These are phyloP conservation scores for Fraxinus greggii DNA, from an alignment of 305 asterid genomes.

Conservation along the genomic window DNA sequence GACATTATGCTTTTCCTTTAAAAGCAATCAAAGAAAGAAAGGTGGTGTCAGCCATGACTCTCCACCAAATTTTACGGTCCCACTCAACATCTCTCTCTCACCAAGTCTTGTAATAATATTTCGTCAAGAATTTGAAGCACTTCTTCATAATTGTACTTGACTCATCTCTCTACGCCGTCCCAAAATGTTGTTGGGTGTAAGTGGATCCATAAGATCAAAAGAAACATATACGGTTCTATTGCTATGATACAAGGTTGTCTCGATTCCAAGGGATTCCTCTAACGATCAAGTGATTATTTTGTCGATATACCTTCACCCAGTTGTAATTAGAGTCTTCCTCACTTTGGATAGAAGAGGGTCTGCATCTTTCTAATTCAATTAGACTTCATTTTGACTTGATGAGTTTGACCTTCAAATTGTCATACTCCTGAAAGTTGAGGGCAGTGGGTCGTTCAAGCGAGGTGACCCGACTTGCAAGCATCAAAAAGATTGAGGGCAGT, in stretches of 20 bases:
- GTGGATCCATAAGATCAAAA: background rate
- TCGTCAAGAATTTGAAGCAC: background rate
- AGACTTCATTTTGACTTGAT: background rate
- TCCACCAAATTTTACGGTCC: background rate
- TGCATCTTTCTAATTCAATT: conserved; percentile 22
- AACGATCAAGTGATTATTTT: background rate
- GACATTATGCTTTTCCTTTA: background rate
- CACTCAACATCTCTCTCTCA: background rate
- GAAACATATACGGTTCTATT: background rate
- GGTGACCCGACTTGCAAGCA: background rate
- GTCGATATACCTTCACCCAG: background rate
- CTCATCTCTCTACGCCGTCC: background rate
- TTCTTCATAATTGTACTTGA: background rate
- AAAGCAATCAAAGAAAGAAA: background rate
- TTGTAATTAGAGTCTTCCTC: background rate
- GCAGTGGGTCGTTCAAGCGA: background rate
- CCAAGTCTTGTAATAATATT: background rate
- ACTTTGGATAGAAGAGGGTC: background rate
- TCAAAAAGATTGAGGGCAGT: background rate
- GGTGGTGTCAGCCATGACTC: background rate
- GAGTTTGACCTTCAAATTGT: conserved; percentile 5
- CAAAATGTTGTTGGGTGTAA: background rate
- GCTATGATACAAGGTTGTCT: background rate
- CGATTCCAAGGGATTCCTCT: background rate
- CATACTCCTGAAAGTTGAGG: background rate